Evolutionary conservation across 2,329 filamentous ascomycete species (phyloP), one percentile per base, ranked within the genome.

Genomic region (Pyricularia grisea): DNA sequence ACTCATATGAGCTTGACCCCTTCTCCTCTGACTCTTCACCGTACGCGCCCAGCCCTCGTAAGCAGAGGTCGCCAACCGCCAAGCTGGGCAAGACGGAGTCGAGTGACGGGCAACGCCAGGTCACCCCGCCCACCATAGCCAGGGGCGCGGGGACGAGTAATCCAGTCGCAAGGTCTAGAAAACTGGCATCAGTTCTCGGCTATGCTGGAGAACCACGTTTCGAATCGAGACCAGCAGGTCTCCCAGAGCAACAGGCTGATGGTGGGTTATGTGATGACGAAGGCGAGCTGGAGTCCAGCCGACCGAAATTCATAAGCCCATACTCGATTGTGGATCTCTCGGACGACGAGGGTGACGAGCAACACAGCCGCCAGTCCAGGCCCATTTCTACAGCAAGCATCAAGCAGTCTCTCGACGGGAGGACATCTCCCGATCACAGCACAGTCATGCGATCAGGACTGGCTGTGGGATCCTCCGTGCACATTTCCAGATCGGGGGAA

Each of bases 1-100:
- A 68, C 33, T 30, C 20, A 9, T 67, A 67, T 30, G 64, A 55
- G 28, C 33, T 36, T 7, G 58, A 68, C 31, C 30, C 63, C 3
- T 60, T 64, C 58, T 12, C 20, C 2, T 83, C 72, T 72, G 77
- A 70, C 83, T 50, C 67, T 23, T 83, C 71, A 83, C 82, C 11
- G 77, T 79, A 58, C 81, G 74, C 12, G 84, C 83, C 72, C 79
- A 78, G 28, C 82, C 83, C 23, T 72, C 77, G 36, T 83, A 83
- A 61, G 75, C 75, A 60, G 80, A 82, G 31, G 50, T 63, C 30
- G 27, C 61, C 55, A 14, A 28, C 12, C n/a, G 4, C 12, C 30
- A 58, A 50, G 33, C 20, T 61, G 23, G 28, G 66, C 10, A 23
- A 23, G 6, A 27, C 58, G 10, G n/a, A 23, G 3, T 61, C 58